Evolutionary conservation across 2,329 filamentous ascomycete genomes (phyloP).

Genomic region (Coniochaeta pulveracea): DNA sequence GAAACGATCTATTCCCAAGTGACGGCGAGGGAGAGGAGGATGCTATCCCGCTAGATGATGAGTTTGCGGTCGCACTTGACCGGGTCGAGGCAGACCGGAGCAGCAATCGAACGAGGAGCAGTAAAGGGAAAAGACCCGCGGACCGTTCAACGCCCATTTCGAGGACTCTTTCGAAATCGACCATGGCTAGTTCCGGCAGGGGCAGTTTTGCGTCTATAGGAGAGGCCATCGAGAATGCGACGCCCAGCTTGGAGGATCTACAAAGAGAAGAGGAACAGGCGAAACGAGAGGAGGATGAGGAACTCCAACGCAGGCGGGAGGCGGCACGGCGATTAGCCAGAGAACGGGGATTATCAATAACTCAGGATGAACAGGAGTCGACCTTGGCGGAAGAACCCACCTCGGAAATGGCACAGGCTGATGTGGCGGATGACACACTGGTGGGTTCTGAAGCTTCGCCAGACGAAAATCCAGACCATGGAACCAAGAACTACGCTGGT

Average conservation of each 20-base stretch:
- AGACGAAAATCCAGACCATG: slow-evolving; percentile 5
- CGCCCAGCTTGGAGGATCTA: slow-evolving; percentile 39
- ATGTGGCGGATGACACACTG: neutral
- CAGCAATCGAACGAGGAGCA: slow-evolving; percentile 52
- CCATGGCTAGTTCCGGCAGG: slow-evolving; percentile 19
- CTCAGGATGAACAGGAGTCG: slow-evolving; percentile 17
- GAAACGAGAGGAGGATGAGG: slow-evolving; percentile 38
- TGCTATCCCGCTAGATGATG: slow-evolving; percentile 83
- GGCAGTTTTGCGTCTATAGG: slow-evolving; percentile 9
- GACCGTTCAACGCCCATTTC: slow-evolving; percentile 24
- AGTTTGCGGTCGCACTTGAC: slow-evolving; percentile 76
- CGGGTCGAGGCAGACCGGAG: slow-evolving; percentile 64
- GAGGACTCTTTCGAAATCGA: slow-evolving; percentile 47
- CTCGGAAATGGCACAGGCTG: neutral
- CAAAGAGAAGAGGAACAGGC: slow-evolving; percentile 40
- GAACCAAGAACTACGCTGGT: neutral
- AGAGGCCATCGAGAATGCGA: slow-evolving; percentile 11
- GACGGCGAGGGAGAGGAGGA: slow-evolving; percentile 81
- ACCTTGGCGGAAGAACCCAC: slow-evolving; percentile 20
- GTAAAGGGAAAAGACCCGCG: slow-evolving; percentile 42
- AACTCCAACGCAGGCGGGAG: slow-evolving; percentile 38
- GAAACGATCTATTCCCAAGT: slow-evolving; percentile 84
- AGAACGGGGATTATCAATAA: slow-evolving; percentile 36
- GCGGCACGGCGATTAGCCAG: slow-evolving; percentile 40
- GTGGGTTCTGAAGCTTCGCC: too few species aligned